These are phyloP conservation scores for Drechslera avenae DNA, from an alignment of 2,329 filamentous ascomycete genomes.

Conservation along the genomic window DNA sequence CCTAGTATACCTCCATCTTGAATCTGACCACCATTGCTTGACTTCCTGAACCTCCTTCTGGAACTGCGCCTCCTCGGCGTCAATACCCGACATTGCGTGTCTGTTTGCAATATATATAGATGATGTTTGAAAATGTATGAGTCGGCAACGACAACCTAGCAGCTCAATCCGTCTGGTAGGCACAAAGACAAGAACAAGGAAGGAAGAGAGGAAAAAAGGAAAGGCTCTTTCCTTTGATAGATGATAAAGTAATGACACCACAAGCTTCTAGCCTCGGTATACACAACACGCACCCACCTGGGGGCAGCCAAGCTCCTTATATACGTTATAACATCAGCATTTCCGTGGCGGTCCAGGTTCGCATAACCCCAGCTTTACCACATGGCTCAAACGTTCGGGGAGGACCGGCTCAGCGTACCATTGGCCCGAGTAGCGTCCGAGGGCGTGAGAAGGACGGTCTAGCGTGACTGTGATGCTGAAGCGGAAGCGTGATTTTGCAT, in stretches of 20 bases:
- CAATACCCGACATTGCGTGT: conserved; percentile 46
- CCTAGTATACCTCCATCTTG: conserved; percentile 91
- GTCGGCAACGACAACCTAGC: background rate
- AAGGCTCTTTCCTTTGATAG: conserved; percentile 6
- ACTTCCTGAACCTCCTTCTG: conserved; percentile 83
- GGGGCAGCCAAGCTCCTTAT: conserved; percentile 40
- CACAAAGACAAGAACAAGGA: background rate
- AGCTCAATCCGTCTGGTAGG: background rate
- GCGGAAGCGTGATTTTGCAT: conserved; percentile 15
- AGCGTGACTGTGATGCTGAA: conserved; percentile 12
- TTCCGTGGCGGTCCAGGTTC: conserved; percentile 12
- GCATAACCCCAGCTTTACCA: conserved; percentile 14
- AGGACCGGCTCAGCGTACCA: conserved; percentile 42
- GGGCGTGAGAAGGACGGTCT: conserved; percentile 25
- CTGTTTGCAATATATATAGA: background rate
- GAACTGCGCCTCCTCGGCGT: conserved; percentile 76
- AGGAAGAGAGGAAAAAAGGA: background rate
- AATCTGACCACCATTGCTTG: conserved; percentile 92
- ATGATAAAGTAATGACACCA: conserved; percentile 34
- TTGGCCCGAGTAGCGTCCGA: conserved; percentile 43
- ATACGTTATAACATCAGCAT: conserved; percentile 30
- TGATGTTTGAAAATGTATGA: background rate
- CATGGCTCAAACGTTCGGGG: conserved; percentile 35
- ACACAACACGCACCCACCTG: conserved; percentile 9
- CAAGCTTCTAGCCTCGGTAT: conserved; percentile 27